Base-by-base conservation (phyloP, 139 green algal species). In the Ostreobium quekettii region DNA sequence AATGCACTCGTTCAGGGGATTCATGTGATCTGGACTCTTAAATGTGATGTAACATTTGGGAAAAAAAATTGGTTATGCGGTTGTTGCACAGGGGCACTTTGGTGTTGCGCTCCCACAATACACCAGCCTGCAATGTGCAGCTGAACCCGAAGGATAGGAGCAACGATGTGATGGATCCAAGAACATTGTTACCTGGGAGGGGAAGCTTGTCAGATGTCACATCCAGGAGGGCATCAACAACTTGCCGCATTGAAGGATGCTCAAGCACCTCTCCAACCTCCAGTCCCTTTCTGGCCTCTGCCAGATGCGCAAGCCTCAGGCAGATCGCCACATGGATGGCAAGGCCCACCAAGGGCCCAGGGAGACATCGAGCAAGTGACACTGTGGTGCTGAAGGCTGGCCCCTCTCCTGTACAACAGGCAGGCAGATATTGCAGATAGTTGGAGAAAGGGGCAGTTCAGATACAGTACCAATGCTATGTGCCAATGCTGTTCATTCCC, bases 81-180 rank as follows among this genome's bases (percentile, higher is more conserved):
- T 26, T 15, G 15, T 53, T 15, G 15, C 46, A 53, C 15, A 11
- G 11, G 11, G 46, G 46, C 15, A 53, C 15, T 19, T 26, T 15
- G 46, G 46, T 53, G 46, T 19, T 53, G 19, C 46, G n/a, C n/a
- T n/a, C n/a, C n/a, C n/a, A n/a, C n/a, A n/a, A n/a, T n/a, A n/a
- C n/a, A n/a, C n/a, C n/a, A n/a, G n/a, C n/a, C n/a, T n/a, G n/a
- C n/a, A n/a, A n/a, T n/a, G n/a, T n/a, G n/a, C n/a, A n/a, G n/a
- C n/a, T n/a, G n/a, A n/a, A n/a, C n/a, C n/a, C n/a, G n/a, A n/a
- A n/a, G n/a, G n/a, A n/a, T n/a, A n/a, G n/a, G n/a, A n/a, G n/a
- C n/a, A n/a, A n/a, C n/a, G n/a, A n/a, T 53, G 46, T 53, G 46
- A 11, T 53, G 46, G 15, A 53, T 53, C 15, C 46, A 53, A 53